A percentile compares a stretch with the other conserved stretches of the same genome.
Evolutionary conservation across 768 basidiomycete genomes (phyloP).

Genomic region (Artomyces pyxidatus): DNA sequence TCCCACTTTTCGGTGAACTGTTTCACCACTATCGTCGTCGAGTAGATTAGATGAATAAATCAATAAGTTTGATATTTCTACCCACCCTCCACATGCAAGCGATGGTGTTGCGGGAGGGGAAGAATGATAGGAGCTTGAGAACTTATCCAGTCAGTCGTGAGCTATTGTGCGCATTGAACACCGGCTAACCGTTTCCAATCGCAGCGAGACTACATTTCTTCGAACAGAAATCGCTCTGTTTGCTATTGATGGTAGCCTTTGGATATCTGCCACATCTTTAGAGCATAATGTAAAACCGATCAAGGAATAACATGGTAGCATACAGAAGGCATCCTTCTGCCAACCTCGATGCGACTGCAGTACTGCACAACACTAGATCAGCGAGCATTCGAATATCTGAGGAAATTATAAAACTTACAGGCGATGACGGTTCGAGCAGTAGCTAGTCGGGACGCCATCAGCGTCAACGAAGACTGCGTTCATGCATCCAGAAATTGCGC

Average conservation of each 20-base stretch:
- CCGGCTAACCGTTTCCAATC: conserved; percentile 7
- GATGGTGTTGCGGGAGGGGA: conserved; percentile 4
- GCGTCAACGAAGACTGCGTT: conserved; percentile 7
- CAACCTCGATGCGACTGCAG: conserved; percentile 6
- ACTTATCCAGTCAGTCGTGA: not conserved
- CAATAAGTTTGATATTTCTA: not conserved
- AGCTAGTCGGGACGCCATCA: conserved; percentile 9
- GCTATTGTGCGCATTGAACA: no score
- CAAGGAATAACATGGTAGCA: not conserved
- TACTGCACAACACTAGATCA: conserved; percentile 5
- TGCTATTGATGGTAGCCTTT: conserved; percentile 13
- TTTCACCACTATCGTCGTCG: conserved; percentile 16
- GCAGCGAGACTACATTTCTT: conserved; percentile 11
- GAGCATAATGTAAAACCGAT: not conserved
- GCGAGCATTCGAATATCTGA: not conserved
- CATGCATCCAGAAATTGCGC: conserved; percentile 10
- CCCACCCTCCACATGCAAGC: conserved; percentile 9
- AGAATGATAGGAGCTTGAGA: conserved; percentile 12
- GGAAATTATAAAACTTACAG: conserved; percentile 3
- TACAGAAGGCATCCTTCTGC: conserved; percentile 15
- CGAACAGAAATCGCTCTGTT: conserved; percentile 20
- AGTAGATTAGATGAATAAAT: not conserved
- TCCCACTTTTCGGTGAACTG: conserved; percentile 18
- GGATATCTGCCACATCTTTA: conserved; percentile 16
- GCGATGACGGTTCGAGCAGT: conserved; percentile 15